A percentile compares a stretch with the other conserved stretches of the same genome.
Conservation (phyloP, 169 alveolate genomes). For the Blepharisma undulans region DNA sequence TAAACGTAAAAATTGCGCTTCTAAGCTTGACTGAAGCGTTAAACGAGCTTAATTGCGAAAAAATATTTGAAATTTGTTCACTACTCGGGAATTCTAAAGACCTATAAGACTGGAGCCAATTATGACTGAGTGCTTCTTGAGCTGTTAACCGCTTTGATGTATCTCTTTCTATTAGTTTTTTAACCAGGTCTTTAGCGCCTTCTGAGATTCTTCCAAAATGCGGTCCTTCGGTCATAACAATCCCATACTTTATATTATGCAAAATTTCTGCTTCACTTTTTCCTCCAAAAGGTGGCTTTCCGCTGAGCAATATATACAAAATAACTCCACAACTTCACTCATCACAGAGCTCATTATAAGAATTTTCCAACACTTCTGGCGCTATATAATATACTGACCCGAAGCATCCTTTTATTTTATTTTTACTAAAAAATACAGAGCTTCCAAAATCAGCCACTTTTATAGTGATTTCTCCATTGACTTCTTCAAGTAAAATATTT, state of each 20-base stretch:
- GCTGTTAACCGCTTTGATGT: conserved; percentile 11
- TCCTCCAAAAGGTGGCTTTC: conserved; percentile 21
- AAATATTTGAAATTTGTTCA: conserved; percentile 42
- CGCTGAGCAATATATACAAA: conserved; percentile 65
- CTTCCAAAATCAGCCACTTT: conserved; percentile 90
- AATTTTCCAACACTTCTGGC: conserved; percentile 42
- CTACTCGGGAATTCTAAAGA: conserved; percentile 12
- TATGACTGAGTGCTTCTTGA: conserved; percentile 12
- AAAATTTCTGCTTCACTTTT: conserved; percentile 26
- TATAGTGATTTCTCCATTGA: conserved; percentile 76
- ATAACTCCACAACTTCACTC: conserved; percentile 74
- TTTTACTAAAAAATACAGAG: conserved; percentile 65
- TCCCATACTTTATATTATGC: conserved; percentile 9
- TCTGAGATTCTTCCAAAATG: background rate
- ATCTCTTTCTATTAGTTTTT: background rate
- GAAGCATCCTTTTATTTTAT: conserved; percentile 74
- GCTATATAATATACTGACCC: conserved; percentile 81
- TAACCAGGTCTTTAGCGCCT: conserved; percentile 37
- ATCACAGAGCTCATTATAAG: conserved; percentile 73
- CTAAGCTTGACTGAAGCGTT: background rate
- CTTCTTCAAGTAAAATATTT: conserved; percentile 90
- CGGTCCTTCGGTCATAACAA: background rate
- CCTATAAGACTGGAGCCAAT: conserved; percentile 2
- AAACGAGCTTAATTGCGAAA: background rate
- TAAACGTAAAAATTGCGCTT: conserved; percentile 33